A percentile compares a stretch with the other conserved stretches of the same genome.
Conservation (phyloP, 2,329 filamentous ascomycete genomes). For the Westerdykella sp. region DNA sequence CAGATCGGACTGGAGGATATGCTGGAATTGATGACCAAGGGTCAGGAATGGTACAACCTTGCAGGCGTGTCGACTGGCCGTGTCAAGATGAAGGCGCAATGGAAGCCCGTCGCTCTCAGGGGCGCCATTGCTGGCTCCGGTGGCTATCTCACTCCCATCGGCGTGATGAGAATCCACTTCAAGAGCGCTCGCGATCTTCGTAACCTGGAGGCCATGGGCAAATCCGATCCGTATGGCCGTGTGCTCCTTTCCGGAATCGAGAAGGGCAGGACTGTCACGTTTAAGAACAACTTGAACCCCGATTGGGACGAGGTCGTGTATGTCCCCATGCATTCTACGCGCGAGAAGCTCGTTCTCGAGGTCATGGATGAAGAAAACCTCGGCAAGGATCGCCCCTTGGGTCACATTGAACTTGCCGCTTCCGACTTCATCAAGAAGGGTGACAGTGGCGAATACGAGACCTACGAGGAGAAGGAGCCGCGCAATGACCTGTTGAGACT, state of each 20-base stretch:
- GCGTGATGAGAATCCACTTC: slow-evolving; percentile 93
- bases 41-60: slow-evolving; percentile 94
- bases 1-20: slow-evolving; percentile 95
- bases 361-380: slow-evolving; percentile 96
- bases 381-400: slow-evolving; percentile 83
- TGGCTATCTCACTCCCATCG: slow-evolving; percentile 88
- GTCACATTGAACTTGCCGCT: slow-evolving; percentile 68
- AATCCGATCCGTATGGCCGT: slow-evolving; percentile 90
- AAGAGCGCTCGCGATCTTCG: slow-evolving; percentile 73
- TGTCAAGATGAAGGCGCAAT: slow-evolving; percentile 84
- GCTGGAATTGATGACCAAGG: slow-evolving; percentile 82
- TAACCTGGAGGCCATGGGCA: slow-evolving; percentile 91
- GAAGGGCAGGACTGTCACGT: slow-evolving; percentile 88
- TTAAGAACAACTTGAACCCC: slow-evolving; percentile 90
- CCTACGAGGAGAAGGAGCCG: slow-evolving; percentile 67
- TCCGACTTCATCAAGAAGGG: slow-evolving; percentile 73
- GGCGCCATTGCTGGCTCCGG: slow-evolving; percentile 71
- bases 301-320: slow-evolving; percentile 96
- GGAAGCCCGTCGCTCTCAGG: slow-evolving; percentile 87
- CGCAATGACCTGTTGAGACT: slow-evolving; percentile 65
- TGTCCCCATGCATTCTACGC: slow-evolving; percentile 75
- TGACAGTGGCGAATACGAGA: slow-evolving; percentile 72
- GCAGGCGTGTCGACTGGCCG: slow-evolving; percentile 74
- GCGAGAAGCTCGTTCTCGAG: slow-evolving; percentile 80
- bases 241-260: slow-evolving; percentile 85